Evolutionary conservation across 106 monocot species (phyloP).

Genomic region (Dendrobium nobile): DNA sequence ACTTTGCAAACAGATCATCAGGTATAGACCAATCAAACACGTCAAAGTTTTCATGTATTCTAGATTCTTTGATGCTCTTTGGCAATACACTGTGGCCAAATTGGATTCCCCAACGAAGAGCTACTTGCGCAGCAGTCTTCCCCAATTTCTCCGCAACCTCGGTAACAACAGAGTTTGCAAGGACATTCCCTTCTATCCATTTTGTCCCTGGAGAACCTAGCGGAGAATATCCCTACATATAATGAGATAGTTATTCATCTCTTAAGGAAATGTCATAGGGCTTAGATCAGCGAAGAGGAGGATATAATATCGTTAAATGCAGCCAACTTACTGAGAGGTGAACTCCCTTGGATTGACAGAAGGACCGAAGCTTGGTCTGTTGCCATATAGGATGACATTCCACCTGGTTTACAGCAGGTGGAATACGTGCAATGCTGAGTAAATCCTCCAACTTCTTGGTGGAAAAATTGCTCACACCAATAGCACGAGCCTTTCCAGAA

Average conservation of each 20-base stretch:
- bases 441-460: conserved; percentile 63
- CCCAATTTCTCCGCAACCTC: conserved; percentile 37
- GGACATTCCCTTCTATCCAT: conserved; percentile 39
- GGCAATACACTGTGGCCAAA: conserved; percentile 41
- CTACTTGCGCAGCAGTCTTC: conserved; percentile 37
- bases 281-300: background rate
- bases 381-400: conserved; percentile 79
- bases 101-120: conserved; percentile 40
- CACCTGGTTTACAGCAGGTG: conserved; percentile 72
- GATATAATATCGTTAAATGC: background rate
- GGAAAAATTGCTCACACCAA: conserved; percentile 79
- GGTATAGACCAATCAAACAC: conserved; percentile 68
- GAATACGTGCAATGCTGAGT: conserved; percentile 36
- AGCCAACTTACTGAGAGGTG: conserved; percentile 42
- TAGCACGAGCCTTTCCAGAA: conserved; percentile 64
- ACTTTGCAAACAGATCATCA: conserved; percentile 35
- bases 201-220: conserved; percentile 59
- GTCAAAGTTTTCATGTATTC: conserved; percentile 59
- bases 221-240: conserved; percentile 60
- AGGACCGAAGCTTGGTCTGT: conserved; percentile 45
- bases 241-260: no score
- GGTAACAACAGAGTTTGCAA: conserved; percentile 29
- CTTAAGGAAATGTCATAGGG: background rate
- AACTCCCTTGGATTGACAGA: conserved; percentile 52
- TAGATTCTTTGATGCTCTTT: conserved; percentile 54